phyloP scores from a whole-genome alignment of 768 basidiomycete genomes.

The Boletus edulis region DNA sequence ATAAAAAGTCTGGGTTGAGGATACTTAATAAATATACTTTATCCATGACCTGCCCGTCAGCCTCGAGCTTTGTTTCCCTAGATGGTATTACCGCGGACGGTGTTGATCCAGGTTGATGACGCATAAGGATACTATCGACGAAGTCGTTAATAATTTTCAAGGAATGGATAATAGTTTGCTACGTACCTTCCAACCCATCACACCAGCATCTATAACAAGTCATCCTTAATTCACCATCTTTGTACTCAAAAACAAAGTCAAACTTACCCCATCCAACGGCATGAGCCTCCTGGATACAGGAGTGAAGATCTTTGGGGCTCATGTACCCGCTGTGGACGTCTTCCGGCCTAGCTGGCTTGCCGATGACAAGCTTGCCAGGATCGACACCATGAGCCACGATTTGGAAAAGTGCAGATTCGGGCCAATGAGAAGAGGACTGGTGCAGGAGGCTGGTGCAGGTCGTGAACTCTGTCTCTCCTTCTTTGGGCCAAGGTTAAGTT shows the following conservation, averaged over 20 bases:
- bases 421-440: constrained; percentile 39
- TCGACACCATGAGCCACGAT: constrained; percentile 50
- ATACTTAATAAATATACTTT: neutral
- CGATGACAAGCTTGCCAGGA: constrained; percentile 28
- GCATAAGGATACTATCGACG: constrained; percentile 35
- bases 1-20: too few species aligned
- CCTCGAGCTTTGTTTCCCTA: too few species aligned
- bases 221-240: neutral
- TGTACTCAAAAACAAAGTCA: neutral
- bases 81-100: constrained; percentile 9
- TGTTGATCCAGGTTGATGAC: constrained; percentile 35
- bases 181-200: constrained; percentile 38
- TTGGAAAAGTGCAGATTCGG: constrained; percentile 43
- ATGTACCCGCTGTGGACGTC: constrained; percentile 48
- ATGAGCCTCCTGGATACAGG: constrained; percentile 55
- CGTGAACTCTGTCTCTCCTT: constrained; percentile 37
- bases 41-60: neutral
- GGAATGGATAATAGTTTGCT: neutral
- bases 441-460: constrained; percentile 37
- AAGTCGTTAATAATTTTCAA: neutral
- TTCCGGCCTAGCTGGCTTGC: too few species aligned
- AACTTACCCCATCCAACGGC: constrained; percentile 11
- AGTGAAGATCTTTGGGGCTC: constrained; percentile 49
- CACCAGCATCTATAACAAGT: constrained; percentile 24
- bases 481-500: constrained; percentile 15